These are phyloP conservation scores for Agaricus sinodeliciosus DNA, from an alignment of 768 basidiomycete genomes.

Conservation along the genomic window DNA sequence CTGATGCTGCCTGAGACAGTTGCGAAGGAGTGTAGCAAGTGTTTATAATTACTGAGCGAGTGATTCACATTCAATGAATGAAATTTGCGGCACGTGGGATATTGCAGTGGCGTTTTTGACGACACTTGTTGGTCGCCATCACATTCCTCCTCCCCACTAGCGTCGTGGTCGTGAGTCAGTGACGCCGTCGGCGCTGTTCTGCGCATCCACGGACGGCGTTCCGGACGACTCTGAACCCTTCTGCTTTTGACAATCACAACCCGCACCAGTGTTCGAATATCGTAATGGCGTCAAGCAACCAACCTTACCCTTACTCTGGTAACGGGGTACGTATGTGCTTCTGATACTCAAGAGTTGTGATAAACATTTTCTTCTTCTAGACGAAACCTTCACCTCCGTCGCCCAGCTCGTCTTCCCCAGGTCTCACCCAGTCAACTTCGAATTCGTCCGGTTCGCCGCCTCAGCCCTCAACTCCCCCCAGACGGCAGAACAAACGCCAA, in stretches of 20 bases:
- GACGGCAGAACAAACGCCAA: constrained; percentile 40
- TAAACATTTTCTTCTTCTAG: background rate
- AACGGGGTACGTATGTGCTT: background rate
- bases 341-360: background rate
- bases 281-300: background rate
- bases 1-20: too few species aligned
- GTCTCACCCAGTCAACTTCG: constrained; percentile 34
- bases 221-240: background rate
- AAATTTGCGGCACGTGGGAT: too few species aligned
- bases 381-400: constrained; percentile 16
- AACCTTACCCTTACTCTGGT: background rate
- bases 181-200: constrained; percentile 3
- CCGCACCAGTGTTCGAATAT: background rate
- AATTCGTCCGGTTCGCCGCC: constrained; percentile 36
- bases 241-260: background rate
- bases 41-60: too few species aligned
- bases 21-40: too few species aligned
- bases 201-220: background rate
- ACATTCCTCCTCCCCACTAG: background rate
- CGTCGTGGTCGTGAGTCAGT: constrained; percentile 1
- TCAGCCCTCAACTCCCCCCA: constrained; percentile 36
- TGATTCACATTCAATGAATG: too few species aligned
- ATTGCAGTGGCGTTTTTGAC: background rate
- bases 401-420: constrained; percentile 30
- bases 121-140: background rate